Evolutionary conservation across 2,329 filamentous ascomycete species (phyloP).

Genomic region (Emergomyces africanus): DNA sequence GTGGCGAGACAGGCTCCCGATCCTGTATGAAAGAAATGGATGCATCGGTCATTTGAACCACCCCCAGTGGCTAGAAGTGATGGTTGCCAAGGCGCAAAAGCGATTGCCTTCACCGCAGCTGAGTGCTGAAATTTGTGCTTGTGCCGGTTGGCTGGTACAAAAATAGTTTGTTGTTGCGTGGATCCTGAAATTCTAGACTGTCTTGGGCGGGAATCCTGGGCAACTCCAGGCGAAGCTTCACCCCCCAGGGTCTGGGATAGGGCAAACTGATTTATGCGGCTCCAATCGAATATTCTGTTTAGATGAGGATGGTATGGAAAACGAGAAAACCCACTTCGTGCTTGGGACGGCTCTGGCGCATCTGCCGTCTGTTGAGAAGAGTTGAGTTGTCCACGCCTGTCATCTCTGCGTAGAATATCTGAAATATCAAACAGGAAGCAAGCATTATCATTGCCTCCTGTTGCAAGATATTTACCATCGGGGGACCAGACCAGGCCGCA

Average conservation of each 20-base stretch:
- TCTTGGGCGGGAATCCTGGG: not conserved
- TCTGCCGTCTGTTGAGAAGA: not conserved
- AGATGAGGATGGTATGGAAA: constrained; percentile 11
- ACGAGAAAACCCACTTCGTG: constrained; percentile 14
- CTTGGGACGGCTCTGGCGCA: not conserved
- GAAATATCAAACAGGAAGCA: constrained; percentile 68
- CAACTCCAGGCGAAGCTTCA: not conserved
- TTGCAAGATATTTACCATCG: constrained; percentile 65
- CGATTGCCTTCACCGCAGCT: constrained; percentile 90
- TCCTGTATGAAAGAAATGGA: constrained; percentile 84
- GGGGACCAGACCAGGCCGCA: constrained; percentile 84
- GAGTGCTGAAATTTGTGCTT: constrained; percentile 65
- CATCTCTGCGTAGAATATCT: constrained; percentile 35
- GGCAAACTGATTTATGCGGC: constrained; percentile 3
- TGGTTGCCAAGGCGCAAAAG: constrained; percentile 89
- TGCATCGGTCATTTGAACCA: constrained; percentile 86
- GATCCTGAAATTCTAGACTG: not conserved
- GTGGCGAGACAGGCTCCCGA: constrained; percentile 76
- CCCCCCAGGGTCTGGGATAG: not conserved
- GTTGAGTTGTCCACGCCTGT: not conserved
- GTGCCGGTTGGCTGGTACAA: constrained; percentile 44
- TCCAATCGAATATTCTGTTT: constrained; percentile 15
- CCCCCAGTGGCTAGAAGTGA: constrained; percentile 81
- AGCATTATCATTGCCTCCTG: constrained; percentile 83
- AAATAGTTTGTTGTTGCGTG: constrained; percentile 26